Conservation (phyloP, 2,329 filamentous ascomycete species). For the Xylaria arbuscula region DNA sequence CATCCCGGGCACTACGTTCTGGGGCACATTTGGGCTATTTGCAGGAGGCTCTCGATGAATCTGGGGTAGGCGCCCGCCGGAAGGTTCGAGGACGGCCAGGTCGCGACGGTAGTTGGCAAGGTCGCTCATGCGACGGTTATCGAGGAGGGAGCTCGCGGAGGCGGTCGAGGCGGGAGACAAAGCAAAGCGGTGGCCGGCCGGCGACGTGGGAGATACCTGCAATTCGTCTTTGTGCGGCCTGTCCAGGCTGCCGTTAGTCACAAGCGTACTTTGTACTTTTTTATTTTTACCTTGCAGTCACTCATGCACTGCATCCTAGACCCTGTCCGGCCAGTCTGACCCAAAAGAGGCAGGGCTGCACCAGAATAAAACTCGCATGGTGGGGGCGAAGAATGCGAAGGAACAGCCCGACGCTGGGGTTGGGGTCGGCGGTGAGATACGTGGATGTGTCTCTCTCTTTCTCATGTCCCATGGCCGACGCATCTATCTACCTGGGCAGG, state of each 20-base stretch:
- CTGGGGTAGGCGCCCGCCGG: conserved; percentile 66
- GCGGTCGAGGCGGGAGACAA: conserved; percentile 57
- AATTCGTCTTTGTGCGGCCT: conserved; percentile 56
- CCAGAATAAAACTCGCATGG: conserved; percentile 16
- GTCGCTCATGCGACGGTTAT: conserved; percentile 69
- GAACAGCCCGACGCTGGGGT: neutral
- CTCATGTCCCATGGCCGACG: neutral
- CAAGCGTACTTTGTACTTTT: conserved; percentile 21
- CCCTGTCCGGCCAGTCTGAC: neutral
- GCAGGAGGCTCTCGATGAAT: conserved; percentile 70
- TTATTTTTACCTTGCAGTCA: conserved; percentile 7
- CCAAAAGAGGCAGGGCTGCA: neutral
- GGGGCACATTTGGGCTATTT: conserved; percentile 62
- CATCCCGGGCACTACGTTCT: conserved; percentile 71
- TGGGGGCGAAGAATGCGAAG: conserved; percentile 25
- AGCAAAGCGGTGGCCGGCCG: conserved; percentile 56
- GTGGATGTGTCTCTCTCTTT: neutral
- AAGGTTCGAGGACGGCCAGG: conserved; percentile 73
- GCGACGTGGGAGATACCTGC: conserved; percentile 63
- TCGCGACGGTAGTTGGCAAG: conserved; percentile 78
- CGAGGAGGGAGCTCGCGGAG: conserved; percentile 62
- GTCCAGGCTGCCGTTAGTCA: conserved; percentile 49
- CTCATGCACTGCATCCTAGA: conserved; percentile 5
- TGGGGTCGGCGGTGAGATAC: neutral
- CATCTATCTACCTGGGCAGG: conserved; percentile 28